Percentiles rank a stretch among this genome's conserved stretches.
These are phyloP conservation scores for Saxophila tyrrhenica DNA, from an alignment of 495 filamentous ascomycete species.

Conservation along the genomic window DNA sequence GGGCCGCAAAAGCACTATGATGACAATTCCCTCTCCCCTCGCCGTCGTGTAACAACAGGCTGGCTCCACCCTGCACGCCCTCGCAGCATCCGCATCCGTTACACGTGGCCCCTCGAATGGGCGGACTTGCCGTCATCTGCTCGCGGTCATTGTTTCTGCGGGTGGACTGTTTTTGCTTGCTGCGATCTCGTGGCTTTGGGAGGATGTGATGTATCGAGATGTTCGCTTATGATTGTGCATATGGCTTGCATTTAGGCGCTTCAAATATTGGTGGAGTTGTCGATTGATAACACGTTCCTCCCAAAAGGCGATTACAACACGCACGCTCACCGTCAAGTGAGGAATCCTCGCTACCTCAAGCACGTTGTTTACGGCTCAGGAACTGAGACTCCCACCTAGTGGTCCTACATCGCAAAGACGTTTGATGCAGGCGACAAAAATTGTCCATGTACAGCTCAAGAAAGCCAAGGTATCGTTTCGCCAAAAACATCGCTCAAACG, in stretches of 20 bases:
- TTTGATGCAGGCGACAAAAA: too few relatives aligned
- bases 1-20: not conserved
- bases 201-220: not conserved
- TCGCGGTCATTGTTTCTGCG: too few relatives aligned
- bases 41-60: not conserved
- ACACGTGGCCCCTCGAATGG: not conserved
- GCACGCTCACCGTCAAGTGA: too few relatives aligned
- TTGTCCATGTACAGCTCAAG: too few relatives aligned
- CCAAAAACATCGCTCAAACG: not conserved
- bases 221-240: not conserved
- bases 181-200: not conserved
- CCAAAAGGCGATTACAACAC: too few relatives aligned
- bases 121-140: not conserved
- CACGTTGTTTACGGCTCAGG: too few relatives aligned
- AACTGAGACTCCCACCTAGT: too few relatives aligned
- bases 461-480: not conserved
- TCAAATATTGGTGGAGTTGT: too few relatives aligned
- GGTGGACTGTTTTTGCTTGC: too few relatives aligned
- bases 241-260: not conserved
- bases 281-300: too few relatives aligned
- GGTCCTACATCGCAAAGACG: too few relatives aligned
- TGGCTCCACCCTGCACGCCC: not conserved
- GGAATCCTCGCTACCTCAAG: too few relatives aligned
- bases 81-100: not conserved
- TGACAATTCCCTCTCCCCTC: not conserved